phyloP scores from a whole-genome alignment of 495 filamentous ascomycete genomes.

The Sphaerosporella brunnea region DNA sequence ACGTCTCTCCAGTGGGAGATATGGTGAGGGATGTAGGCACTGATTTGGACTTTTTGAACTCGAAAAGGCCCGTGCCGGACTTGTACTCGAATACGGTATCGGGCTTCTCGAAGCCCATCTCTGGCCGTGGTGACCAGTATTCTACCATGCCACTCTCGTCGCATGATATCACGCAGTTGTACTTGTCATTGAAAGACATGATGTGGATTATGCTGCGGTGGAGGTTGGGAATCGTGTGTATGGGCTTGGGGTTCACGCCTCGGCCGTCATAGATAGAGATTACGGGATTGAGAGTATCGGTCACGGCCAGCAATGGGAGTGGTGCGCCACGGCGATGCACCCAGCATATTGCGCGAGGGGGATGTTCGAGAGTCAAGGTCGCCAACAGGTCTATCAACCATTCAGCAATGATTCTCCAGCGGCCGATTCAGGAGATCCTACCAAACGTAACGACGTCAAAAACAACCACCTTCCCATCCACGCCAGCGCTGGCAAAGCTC shows the following conservation, averaged over 20 bases:
- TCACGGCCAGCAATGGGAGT: constrained; percentile 72
- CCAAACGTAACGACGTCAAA: constrained; percentile 92
- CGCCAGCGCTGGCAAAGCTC: constrained; percentile 79
- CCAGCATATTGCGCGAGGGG: constrained; percentile 75
- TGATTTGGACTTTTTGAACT: constrained; percentile 82
- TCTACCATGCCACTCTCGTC: constrained; percentile 91
- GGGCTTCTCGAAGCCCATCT: constrained; percentile 69
- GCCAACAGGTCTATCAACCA: constrained; percentile 50
- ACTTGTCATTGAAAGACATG: constrained; percentile 76
- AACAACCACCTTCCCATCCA: constrained; percentile 77
- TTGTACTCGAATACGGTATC: constrained; percentile 83
- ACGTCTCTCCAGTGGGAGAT: constrained; percentile 66
- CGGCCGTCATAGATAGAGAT: constrained; percentile 80
- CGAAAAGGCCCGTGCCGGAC: constrained; percentile 81
- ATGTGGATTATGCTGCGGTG: constrained; percentile 63
- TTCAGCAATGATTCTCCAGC: constrained; percentile 13
- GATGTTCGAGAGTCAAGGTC: constrained; percentile 56
- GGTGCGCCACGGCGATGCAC: constrained; percentile 77
- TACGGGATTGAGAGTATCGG: constrained; percentile 49
- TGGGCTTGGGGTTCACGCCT: constrained; percentile 49
- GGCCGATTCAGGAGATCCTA: constrained; percentile 24
- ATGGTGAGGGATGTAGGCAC: constrained; percentile 68
- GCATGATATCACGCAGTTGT: constrained; percentile 73
- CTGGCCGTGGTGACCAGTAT: constrained; percentile 62
- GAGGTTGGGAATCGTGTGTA: constrained; percentile 56